Evolutionary conservation across 371 early-diverging fungal species (phyloP).

Genomic region (Haplosporangium sp.): DNA sequence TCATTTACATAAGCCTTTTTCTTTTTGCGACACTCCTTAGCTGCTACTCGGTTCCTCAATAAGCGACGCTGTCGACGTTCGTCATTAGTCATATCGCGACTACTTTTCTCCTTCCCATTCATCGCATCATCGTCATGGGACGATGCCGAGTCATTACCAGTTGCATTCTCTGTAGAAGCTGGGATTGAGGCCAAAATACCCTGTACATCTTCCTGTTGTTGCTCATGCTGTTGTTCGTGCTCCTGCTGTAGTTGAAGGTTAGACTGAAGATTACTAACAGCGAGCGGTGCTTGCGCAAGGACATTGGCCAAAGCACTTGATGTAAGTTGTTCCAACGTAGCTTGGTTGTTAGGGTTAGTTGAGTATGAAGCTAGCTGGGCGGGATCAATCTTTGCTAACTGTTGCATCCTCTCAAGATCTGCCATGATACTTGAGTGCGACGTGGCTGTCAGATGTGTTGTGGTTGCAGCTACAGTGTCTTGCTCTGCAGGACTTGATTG

Average conservation of each 20-base stretch:
- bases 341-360: constrained; percentile 55
- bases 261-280: constrained; percentile 27
- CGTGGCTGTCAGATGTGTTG: constrained; percentile 30
- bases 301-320: constrained; percentile 54
- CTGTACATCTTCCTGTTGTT: constrained; percentile 36
- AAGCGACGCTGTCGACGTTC: constrained; percentile 83
- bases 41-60: constrained; percentile 81
- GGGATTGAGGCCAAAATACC: constrained; percentile 34
- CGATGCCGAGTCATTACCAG: constrained; percentile 29
- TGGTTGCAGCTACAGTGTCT: constrained; percentile 20
- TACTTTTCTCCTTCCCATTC: constrained; percentile 51
- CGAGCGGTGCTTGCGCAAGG: constrained; percentile 41
- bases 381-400: constrained; percentile 52
- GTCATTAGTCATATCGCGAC: constrained; percentile 67
- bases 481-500: constrained; percentile 22
- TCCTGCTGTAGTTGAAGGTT: constrained; percentile 38
- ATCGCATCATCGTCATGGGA: constrained; percentile 39
- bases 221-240: constrained; percentile 26
- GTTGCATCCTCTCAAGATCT: constrained; percentile 47
- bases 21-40: constrained; percentile 87
- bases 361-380: constrained; percentile 50
- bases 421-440: constrained; percentile 52
- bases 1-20: constrained; percentile 83
- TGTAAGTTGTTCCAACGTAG: constrained; percentile 50
- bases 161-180: constrained; percentile 11